These are phyloP conservation scores for Claviceps sp. DNA, from an alignment of 2,329 filamentous ascomycete species.

Conservation along the genomic window DNA sequence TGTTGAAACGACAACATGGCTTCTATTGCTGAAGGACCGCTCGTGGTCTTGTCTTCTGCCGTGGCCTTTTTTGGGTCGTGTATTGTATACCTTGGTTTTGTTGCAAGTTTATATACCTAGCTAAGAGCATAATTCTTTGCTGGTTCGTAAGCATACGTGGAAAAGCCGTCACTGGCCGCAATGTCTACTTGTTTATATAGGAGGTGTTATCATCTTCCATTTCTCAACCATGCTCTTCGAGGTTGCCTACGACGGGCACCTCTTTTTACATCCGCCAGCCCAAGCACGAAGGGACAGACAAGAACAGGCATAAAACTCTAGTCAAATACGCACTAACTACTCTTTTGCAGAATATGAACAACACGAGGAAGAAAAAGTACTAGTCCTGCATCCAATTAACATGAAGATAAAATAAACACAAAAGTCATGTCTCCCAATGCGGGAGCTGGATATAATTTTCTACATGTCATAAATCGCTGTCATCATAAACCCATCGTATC, in stretches of 20 bases:
- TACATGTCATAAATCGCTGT: conserved; percentile 2
- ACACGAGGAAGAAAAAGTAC: not conserved
- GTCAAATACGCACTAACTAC: too few relatives aligned
- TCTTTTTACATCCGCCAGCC: not conserved
- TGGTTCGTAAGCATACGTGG: not conserved
- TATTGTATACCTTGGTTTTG: too few relatives aligned
- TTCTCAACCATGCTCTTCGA: not conserved
- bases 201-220: not conserved
- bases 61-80: too few relatives aligned
- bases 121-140: not conserved
- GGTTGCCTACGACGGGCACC: not conserved
- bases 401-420: not conserved
- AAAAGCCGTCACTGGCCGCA: not conserved
- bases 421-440: too few relatives aligned
- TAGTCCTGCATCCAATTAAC: not conserved
- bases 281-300: not conserved
- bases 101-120: not conserved
- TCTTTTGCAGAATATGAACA: not conserved
- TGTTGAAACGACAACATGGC: not conserved
- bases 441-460: not conserved
- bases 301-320: not conserved
- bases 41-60: too few relatives aligned
- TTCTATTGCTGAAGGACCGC: not conserved
- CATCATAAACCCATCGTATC: conserved; percentile 6
- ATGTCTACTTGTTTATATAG: conserved; percentile 8